Evolutionary conservation across 495 filamentous ascomycete species (phyloP), one percentile per base, ranked within the genome.

Genomic region (Aspergillus leporis): DNA sequence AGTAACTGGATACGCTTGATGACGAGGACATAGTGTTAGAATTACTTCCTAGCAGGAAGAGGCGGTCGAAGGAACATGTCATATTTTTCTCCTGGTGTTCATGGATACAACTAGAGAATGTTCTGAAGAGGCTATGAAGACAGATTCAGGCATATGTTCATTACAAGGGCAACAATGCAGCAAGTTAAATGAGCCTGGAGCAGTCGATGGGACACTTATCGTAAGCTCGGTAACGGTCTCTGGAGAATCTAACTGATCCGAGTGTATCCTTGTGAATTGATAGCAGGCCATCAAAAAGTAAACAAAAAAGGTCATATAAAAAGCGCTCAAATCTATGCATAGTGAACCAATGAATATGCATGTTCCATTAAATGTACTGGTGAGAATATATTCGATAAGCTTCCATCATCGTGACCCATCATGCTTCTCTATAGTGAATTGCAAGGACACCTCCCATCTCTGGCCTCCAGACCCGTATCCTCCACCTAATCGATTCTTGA

Each of bases 401-500:
- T 21, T 25, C 25, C 19, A 10, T 45, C 34, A 28, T 46, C 13
- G n/a, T 16, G 14, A 14, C 38, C 38, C 14, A 34, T 70, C 55
- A 78, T 48, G 63, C 30, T 61, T 66, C 55, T 81, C 75, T 47
- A 74, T 66, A 25, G 74, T 70, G 50, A 83, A 74, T 56, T 83
- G 80, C 40, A 80, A 61, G 51, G 80, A 78, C 2, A 97, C 91
- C 75, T 98, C 94, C 94, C 94, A 98, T 66, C 84, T 84, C 70
- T 92, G 75, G 9, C 88, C 90, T 18, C 92, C 92, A 36, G 81
- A 75, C 3, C 92, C 92, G 74, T 96, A 96, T 2, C 87, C 91
- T 30, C 92, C 93, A 9, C 93, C 93, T 10, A 98, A 75, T 12
- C 91, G 77, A 64, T 93, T 96, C 74, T 88, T 87, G 38, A 98